These are phyloP conservation scores for Arthrobotrys musiformis DNA, from an alignment of 2,329 filamentous ascomycete species.

Conservation along the genomic window DNA sequence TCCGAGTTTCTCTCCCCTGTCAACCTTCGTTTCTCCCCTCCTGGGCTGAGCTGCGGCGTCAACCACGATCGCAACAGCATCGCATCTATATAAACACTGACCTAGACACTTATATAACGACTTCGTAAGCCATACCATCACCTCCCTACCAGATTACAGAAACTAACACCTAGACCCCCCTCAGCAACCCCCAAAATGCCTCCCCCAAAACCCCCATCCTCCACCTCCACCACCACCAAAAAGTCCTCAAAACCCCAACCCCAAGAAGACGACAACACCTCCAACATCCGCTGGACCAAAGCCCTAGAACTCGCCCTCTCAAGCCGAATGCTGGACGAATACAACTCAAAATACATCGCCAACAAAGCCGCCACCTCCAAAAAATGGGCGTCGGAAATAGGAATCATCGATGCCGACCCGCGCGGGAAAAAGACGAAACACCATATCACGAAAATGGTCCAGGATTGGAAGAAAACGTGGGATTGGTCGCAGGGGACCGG, in stretches of 20 bases:
- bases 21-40: neutral
- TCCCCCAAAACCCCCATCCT: neutral
- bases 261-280: neutral
- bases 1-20: neutral
- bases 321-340: slow-evolving; percentile 4
- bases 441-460: slow-evolving; percentile 8
- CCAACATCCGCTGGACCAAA: neutral
- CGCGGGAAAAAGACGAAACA: slow-evolving; percentile 15
- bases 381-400: neutral
- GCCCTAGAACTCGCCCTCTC: neutral
- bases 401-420: neutral
- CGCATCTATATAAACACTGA: too few relatives aligned
- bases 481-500: slow-evolving; percentile 17
- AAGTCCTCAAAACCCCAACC: neutral
- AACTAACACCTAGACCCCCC: neutral
- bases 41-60: too few relatives aligned
- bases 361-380: slow-evolving; percentile 10
- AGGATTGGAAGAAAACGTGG: slow-evolving; percentile 18
- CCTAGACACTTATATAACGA: neutral
- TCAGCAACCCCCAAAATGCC: neutral
- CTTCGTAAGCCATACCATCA: neutral
- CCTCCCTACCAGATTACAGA: neutral
- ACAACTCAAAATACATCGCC: slow-evolving; percentile 4
- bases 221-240: neutral
- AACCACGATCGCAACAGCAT: neutral